Evolutionary conservation across 495 filamentous ascomycete species (phyloP), one percentile per base, ranked within the genome.

Genomic region (Penicillium roqueforti): DNA sequence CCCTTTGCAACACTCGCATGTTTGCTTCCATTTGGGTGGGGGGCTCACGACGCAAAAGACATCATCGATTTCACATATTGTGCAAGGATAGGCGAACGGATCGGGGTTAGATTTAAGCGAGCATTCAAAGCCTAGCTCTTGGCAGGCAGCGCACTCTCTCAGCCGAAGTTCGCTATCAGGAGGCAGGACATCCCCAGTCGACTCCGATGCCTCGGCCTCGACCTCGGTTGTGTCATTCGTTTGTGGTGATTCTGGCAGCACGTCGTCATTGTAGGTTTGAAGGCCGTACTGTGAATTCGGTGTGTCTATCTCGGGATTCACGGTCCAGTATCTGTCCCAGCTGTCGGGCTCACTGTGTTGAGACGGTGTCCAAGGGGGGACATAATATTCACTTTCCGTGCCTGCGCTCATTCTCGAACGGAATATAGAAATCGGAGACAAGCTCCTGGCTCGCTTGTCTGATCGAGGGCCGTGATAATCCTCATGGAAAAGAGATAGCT

Each of bases 11-110:
- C 14, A 18, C n/a, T 52, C 49, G 14, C 49, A 52, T n/a, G 39
- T 25, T 7, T 29, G 38, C 28, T 52, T 52, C 49, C 49, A 52
- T 16, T 36, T 43, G 11, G 49, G 39, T n/a, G 29, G n/a, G 4
- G 49, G 49, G 10, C 9, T 52, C 10, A 43, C 26, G 4, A 52
- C 29, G 6, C 49, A 52, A 3, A 32, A 40, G 9, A 52, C 8
- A 23, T 14, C 38, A 19, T 43, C 49, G 8, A 25, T 6, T 22
- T n/a, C 49, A 11, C 49, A 52, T 5, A 29, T 25, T 5, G 18
- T 9, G 49, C 49, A 52, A 23, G 49, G 49, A 23, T 52, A 52
- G 18, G 38, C 28, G 22, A 11, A 26, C 7, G 2, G 38, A 36
- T 52, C 29, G 7, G 37, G 48, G 31, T 51, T 38, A 8, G 28